phyloP scores from a whole-genome alignment of 228 moss, liverwort and hornwort species.

The Sphagnum magellanicum region DNA sequence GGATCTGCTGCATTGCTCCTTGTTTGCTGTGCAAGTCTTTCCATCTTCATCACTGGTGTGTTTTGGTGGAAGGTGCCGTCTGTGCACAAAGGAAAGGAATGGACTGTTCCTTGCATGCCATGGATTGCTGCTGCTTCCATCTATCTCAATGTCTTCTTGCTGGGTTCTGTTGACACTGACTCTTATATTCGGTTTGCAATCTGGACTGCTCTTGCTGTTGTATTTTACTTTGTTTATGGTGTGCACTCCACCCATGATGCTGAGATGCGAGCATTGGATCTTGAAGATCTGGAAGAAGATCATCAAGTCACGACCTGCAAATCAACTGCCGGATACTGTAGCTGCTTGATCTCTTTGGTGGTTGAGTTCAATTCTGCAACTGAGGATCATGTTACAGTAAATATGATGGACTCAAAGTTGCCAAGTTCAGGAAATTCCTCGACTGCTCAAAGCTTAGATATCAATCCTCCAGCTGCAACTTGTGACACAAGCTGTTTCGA shows the following conservation, averaged over 20 bases:
- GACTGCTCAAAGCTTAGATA: no score
- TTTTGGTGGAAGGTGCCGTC: conserved; percentile 55
- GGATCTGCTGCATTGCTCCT: not conserved
- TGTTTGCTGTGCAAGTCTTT: conserved; percentile 24
- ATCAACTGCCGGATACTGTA: no score
- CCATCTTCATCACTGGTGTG: conserved; percentile 22
- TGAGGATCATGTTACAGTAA: no score
- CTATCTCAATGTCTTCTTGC: conserved; percentile 75
- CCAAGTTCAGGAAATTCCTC: no score
- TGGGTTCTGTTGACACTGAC: conserved; percentile 70
- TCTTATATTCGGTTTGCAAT: conserved; percentile 63
- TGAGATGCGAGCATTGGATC: no score
- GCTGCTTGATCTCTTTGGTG: no score
- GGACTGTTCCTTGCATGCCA: conserved; percentile 71
- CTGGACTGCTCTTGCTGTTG: conserved; percentile 62
- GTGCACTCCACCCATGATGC: conserved; percentile 86
- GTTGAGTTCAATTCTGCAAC: no score
- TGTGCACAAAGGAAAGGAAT: conserved; percentile 42
- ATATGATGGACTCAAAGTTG: no score
- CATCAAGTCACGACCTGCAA: no score
- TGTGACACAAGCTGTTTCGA: no score
- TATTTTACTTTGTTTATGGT: conserved; percentile 70
- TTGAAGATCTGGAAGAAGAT: no score
- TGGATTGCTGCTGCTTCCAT: conserved; percentile 75
- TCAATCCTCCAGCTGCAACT: no score